phyloP scores from a whole-genome alignment of 2,329 filamentous ascomycete species.

The Pseudogymnoascus sp. region DNA sequence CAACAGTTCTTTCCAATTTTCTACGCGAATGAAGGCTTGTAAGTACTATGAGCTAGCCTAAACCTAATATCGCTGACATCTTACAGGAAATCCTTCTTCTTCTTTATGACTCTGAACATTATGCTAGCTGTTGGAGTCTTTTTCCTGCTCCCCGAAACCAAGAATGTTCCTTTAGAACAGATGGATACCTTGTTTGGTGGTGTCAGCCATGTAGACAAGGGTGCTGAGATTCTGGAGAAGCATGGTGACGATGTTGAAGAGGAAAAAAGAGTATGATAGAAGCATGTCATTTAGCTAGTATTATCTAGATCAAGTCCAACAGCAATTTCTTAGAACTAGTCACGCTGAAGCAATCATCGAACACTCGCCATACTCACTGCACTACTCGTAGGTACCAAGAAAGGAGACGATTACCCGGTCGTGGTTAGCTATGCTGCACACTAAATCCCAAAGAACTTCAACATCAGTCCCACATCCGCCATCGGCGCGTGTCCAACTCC shows the following conservation, averaged over 20 bases:
- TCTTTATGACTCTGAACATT: slow-evolving; percentile 48
- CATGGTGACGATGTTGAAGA: slow-evolving; percentile 20
- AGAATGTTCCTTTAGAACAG: slow-evolving; percentile 47
- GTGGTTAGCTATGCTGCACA: neutral
- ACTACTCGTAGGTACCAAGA: too few species aligned
- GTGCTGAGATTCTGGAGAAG: slow-evolving; percentile 21
- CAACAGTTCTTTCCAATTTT: slow-evolving; percentile 67
- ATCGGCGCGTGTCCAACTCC: slow-evolving; percentile 28
- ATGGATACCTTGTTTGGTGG: slow-evolving; percentile 49
- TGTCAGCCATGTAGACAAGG: slow-evolving; percentile 28
- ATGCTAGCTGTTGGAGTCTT: slow-evolving; percentile 46
- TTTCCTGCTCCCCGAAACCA: slow-evolving; percentile 49
- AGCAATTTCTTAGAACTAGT: slow-evolving; percentile 13
- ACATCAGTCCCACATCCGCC: slow-evolving; percentile 13
- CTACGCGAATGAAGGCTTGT: slow-evolving; percentile 47
- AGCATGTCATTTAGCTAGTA: slow-evolving; percentile 12
- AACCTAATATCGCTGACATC: neutral
- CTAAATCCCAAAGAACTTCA: neutral
- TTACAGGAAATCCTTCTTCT: slow-evolving; percentile 34
- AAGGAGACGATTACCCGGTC: neutral
- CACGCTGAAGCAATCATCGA: slow-evolving; percentile 14
- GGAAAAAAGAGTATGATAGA: slow-evolving; percentile 1
- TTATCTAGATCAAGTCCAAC: slow-evolving; percentile 27
- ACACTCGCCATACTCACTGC: slow-evolving; percentile 12
- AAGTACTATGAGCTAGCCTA: slow-evolving; percentile 14